These are phyloP conservation scores for Chaetomium fimeti DNA, from an alignment of 495 filamentous ascomycete genomes.

Conservation along the genomic window DNA sequence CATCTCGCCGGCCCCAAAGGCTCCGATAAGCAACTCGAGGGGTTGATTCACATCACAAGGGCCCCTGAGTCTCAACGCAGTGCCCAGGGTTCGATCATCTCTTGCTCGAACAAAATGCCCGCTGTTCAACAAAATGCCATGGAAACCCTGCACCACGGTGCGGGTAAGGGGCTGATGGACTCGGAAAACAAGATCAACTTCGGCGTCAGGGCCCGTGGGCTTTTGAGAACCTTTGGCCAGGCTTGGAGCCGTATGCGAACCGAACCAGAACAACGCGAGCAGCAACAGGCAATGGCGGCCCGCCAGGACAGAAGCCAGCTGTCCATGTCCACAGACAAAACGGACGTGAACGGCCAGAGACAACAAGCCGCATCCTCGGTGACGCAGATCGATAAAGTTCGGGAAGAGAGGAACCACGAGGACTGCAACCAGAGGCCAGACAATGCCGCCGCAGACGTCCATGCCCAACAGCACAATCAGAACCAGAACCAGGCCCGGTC, in stretches of 20 bases:
- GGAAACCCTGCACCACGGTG: not conserved
- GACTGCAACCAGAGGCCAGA: not conserved
- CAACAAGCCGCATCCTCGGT: not conserved
- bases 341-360: not conserved
- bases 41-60: not conserved
- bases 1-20: not conserved
- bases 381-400: not conserved
- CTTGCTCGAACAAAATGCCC: not conserved
- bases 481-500: not conserved
- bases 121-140: not conserved
- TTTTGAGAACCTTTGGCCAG: not conserved
- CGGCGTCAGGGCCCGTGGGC: not conserved
- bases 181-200: not conserved
- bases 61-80: not conserved
- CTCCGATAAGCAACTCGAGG: not conserved
- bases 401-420: not conserved
- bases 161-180: not conserved
- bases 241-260: not conserved
- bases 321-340: not conserved
- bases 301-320: not conserved
- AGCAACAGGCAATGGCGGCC: not conserved
- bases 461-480: not conserved
- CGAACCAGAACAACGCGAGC: not conserved
- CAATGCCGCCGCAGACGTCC: not conserved
- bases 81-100: not conserved